Conservation (phyloP, 768 basidiomycete species). For the Porphyrellus cyaneotinctus region DNA sequence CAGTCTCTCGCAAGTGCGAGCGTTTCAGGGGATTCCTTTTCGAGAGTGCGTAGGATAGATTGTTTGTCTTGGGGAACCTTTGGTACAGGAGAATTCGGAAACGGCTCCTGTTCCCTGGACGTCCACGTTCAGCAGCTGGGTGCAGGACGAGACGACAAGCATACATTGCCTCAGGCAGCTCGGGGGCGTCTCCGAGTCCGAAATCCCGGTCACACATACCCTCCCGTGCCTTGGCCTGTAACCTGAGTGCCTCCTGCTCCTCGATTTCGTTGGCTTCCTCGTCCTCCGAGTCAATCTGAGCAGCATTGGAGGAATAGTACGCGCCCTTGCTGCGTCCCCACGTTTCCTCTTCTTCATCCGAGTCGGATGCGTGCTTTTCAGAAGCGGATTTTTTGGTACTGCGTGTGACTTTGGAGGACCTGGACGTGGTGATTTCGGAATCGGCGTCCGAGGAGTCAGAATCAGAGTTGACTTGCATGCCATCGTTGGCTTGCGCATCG, state of each 20-base stretch:
- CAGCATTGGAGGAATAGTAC: conserved; percentile 87
- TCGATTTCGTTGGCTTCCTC: conserved; percentile 88
- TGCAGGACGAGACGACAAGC: not conserved
- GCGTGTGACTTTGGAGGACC: conserved; percentile 8
- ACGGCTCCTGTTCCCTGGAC: conserved; percentile 16
- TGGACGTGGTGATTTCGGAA: conserved; percentile 3
- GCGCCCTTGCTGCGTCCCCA: conserved; percentile 81
- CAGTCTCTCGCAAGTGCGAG: conserved; percentile 81
- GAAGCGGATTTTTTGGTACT: conserved; percentile 12
- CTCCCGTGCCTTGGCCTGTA: conserved; percentile 74
- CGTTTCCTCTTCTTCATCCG: conserved; percentile 47
- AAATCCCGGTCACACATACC: conserved; percentile 77
- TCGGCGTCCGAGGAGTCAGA: conserved; percentile 1
- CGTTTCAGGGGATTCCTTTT: conserved; percentile 73
- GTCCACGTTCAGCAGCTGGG: conserved; percentile 3
- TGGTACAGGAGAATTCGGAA: not conserved
- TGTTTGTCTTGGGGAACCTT: conserved; percentile 53
- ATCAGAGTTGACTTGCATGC: conserved; percentile 21
- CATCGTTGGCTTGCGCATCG: conserved; percentile 17
- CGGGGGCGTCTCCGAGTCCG: conserved; percentile 64
- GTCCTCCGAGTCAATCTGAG: conserved; percentile 74
- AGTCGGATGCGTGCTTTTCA: conserved; percentile 11
- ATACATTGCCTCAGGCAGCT: conserved; percentile 34
- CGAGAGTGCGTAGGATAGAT: conserved; percentile 59
- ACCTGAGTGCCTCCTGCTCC: conserved; percentile 76